These are phyloP conservation scores for Byssoonygena ceratinophila DNA, from an alignment of 2,329 filamentous ascomycete species.

Conservation along the genomic window DNA sequence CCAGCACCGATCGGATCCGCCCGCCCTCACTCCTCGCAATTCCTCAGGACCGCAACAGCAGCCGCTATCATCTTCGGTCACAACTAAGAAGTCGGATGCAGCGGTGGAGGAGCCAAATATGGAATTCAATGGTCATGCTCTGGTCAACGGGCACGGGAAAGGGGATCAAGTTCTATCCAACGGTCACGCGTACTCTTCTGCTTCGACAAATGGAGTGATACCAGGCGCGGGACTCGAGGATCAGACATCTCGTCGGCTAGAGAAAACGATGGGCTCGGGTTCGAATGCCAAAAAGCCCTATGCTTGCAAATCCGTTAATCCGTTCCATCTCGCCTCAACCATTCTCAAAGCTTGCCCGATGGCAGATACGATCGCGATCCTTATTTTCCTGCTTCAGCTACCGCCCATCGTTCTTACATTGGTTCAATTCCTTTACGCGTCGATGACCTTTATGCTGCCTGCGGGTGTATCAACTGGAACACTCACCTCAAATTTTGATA, in stretches of 20 bases:
- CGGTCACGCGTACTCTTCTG: slow-evolving; percentile 26
- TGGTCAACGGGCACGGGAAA: slow-evolving; percentile 31
- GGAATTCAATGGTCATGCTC: slow-evolving; percentile 28
- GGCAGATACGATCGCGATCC: slow-evolving; percentile 89
- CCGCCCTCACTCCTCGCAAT: slow-evolving; percentile 32
- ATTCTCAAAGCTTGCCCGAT: slow-evolving; percentile 83
- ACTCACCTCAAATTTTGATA: slow-evolving; percentile 71
- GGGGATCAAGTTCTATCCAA: slow-evolving; percentile 28
- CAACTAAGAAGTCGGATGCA: slow-evolving; percentile 23
- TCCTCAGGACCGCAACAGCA: slow-evolving; percentile 22
- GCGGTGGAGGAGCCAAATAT: slow-evolving; percentile 25
- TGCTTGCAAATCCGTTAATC: slow-evolving; percentile 48
- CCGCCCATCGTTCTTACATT: slow-evolving; percentile 77
- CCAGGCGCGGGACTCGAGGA: slow-evolving; percentile 17
- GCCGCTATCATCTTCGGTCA: slow-evolving; percentile 22
- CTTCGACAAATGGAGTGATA: slow-evolving; percentile 25
- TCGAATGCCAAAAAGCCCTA: slow-evolving; percentile 23
- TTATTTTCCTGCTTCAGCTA: slow-evolving; percentile 88
- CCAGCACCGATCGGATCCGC: slow-evolving; percentile 28
- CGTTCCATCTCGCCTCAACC: slow-evolving; percentile 67
- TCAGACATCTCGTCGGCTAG: slow-evolving; percentile 25
- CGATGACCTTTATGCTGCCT: slow-evolving; percentile 82
- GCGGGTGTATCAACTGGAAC: slow-evolving; percentile 64
- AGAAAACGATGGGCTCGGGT: slow-evolving; percentile 18
- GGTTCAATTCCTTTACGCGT: slow-evolving; percentile 85